Base-by-base conservation (phyloP, 805 yeast species). In the Wickerhamomyces queroliae region DNA sequence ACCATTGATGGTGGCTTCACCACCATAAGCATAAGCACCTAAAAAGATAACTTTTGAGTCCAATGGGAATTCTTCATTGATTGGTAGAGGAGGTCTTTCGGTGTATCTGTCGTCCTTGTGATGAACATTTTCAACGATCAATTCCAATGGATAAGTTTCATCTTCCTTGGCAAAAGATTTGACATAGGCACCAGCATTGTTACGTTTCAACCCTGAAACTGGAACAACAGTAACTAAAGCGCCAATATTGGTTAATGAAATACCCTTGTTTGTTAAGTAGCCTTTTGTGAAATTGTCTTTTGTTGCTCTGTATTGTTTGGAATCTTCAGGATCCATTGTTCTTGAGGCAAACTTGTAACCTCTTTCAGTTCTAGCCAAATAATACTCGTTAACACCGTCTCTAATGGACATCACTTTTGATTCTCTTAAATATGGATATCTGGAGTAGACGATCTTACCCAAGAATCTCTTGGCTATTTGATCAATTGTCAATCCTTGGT, bases 371-470 rank as follows among this genome's bases (percentile, higher is more conserved):
- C 44, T 43, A 5, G 40, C 42, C n/a, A 46, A 22, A 20, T 40
- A 76, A 50, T 74, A 84, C 33, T 66, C 68, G 50, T 59, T 62
- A 15, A 66, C 59, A 12, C 70, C 74, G 56, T 84, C 90, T 26
- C 70, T 58, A 4, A 91, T 74, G 18, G 72, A 70, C 11, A 78
- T 66, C 30, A 91, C 78, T 53, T 74, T 78, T 9, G 89, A 83
- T 62, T 91, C 97, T 49, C 80, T 73, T 48, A 93, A 66, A 54
- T 78, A 86, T n/a, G 99, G 99, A 91, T 95, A 93, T 49, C 81
- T 77, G 11, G 85, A 76, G 56, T 80, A 90, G 3, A 85, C 83
- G 36, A 78, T 62, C 41, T 78, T 70, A 34, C 78, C 80, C 39
- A 83, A 50, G 40, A 72, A 76, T 51, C 78, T 72, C 41, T 76